Percentiles rank a stretch among this genome's conserved stretches.
These are phyloP conservation scores for Backusella tarrabulga DNA, from an alignment of 192 early-diverging fungal species.

Conservation along the genomic window DNA sequence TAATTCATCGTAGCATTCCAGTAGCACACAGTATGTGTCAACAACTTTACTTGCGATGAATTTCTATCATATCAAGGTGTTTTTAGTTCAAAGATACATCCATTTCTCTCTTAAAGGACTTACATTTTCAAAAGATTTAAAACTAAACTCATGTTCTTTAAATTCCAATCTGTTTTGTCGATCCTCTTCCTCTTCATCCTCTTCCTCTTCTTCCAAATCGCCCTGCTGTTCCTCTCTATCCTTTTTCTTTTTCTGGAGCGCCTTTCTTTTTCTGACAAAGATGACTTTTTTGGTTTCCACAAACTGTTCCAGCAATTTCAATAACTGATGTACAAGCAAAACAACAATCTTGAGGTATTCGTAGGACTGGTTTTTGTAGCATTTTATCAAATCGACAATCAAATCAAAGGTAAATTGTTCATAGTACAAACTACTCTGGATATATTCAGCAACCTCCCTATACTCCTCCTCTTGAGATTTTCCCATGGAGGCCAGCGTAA, in stretches of 20 bases:
- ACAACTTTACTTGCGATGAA: conserved; percentile 56
- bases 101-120: neutral
- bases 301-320: conserved; percentile 63
- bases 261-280: conserved; percentile 45
- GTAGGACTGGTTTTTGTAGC: conserved; percentile 46
- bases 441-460: conserved; percentile 54
- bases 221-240: conserved; percentile 13
- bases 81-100: neutral
- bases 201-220: conserved; percentile 14
- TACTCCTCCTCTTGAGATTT: conserved; percentile 47
- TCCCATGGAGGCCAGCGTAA: conserved; percentile 52
- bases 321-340: conserved; percentile 54
- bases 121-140: conserved; percentile 51
- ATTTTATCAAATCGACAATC: conserved; percentile 46
- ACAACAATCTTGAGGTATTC: conserved; percentile 54
- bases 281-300: conserved; percentile 50
- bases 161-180: conserved; percentile 34
- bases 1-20: conserved; percentile 55
- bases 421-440: conserved; percentile 74
- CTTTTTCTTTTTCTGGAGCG: conserved; percentile 13
- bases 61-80: conserved; percentile 31
- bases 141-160: conserved; percentile 46
- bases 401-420: conserved; percentile 62
- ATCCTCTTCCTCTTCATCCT: conserved; percentile 28
- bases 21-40: conserved; percentile 49